Evolutionary conservation across 2,329 filamentous ascomycete species (phyloP), one percentile per base, ranked within the genome.

Genomic region (Trichothecium roseum): DNA sequence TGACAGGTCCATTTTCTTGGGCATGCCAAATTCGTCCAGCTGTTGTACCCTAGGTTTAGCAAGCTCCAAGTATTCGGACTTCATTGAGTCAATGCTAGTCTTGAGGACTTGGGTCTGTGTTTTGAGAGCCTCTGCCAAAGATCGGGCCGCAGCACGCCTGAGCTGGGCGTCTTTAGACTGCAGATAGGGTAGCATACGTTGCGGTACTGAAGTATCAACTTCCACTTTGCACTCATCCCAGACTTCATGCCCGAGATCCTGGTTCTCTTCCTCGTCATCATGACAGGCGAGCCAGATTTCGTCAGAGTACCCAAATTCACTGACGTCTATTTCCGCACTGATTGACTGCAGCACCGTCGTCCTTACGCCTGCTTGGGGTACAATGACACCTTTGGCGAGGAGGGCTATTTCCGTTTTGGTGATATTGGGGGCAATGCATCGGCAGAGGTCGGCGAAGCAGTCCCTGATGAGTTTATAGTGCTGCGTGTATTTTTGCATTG

Each of bases 381-480:
- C 84, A 44, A 91, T 87, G 0, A 74, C 68, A 27, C 88, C 91
- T 41, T 76, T 72, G 9, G 87, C 72, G n/a, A 96, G 70, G 13
- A 84, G 74, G 9, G 66, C 61, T 37, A 91, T 79, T 59, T 98
- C 93, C 2, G 71, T 60, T 4, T 68, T 55, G 37, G 58, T 78
- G 45, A 95, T 87, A 48, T 86, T 94, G 3, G 83, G 78, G 3
- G 89, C 82, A 35, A 96, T 72, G 43, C 81, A 88, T 40, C 87
- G 79, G 49, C 84, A 85, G 44, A 93, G 72, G 54, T 96, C 86
- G 36, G 82, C 72, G 43, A 98, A 74, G 50, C 86, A 94, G 57
- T 98, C 91, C 56, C 89, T 94, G 60, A 95, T 78, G 39, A 88
- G 67, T 59, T 94, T 94, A 65, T 95, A 95, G 58, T 98, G 91